Evolutionary conservation across 78 protist species (phyloP).

Genomic region (Paulinella micropora): DNA sequence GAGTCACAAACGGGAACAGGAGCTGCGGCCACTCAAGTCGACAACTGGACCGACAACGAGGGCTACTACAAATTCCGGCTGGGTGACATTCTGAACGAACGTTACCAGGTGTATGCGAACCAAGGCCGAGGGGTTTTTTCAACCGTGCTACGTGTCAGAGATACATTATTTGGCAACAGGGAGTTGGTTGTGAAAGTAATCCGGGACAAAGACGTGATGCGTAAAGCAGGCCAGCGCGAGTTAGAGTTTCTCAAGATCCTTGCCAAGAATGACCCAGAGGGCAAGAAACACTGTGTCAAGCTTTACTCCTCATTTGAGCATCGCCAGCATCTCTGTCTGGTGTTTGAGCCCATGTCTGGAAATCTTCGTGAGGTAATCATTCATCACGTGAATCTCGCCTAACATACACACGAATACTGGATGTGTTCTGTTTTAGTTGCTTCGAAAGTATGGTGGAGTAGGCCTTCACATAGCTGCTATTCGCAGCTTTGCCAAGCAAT

Average conservation of each 20-base stretch:
- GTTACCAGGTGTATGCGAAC: not conserved
- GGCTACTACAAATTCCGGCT: slow-evolving; percentile 5
- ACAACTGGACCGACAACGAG: not conserved
- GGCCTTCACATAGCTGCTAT: slow-evolving; percentile 67
- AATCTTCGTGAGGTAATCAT: slow-evolving; percentile 7
- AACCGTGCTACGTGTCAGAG: slow-evolving; percentile 13
- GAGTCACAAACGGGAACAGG: not conserved
- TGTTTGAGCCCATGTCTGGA: slow-evolving; percentile 56
- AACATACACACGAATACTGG: no score
- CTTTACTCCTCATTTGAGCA: slow-evolving; percentile 41
- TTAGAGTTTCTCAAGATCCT: slow-evolving; percentile 44
- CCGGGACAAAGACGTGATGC: slow-evolving; percentile 53
- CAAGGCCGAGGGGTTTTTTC: slow-evolving; percentile 18
- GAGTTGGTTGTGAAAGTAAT: slow-evolving; percentile 73
- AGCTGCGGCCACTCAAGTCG: not conserved
- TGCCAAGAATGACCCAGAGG: slow-evolving; percentile 20
- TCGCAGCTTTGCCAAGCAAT: slow-evolving; percentile 52
- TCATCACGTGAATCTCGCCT: no score
- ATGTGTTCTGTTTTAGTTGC: no score
- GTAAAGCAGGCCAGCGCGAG: slow-evolving; percentile 53
- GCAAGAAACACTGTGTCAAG: slow-evolving; percentile 45
- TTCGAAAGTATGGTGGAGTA: slow-evolving; percentile 51
- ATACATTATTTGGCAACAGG: not conserved
- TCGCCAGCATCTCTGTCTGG: slow-evolving; percentile 68
- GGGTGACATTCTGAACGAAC: slow-evolving; percentile 9